Percentiles rank a stretch among this genome's conserved stretches.
phyloP scores from a whole-genome alignment of 2,329 filamentous ascomycete genomes.

The Penicillium sp. region DNA sequence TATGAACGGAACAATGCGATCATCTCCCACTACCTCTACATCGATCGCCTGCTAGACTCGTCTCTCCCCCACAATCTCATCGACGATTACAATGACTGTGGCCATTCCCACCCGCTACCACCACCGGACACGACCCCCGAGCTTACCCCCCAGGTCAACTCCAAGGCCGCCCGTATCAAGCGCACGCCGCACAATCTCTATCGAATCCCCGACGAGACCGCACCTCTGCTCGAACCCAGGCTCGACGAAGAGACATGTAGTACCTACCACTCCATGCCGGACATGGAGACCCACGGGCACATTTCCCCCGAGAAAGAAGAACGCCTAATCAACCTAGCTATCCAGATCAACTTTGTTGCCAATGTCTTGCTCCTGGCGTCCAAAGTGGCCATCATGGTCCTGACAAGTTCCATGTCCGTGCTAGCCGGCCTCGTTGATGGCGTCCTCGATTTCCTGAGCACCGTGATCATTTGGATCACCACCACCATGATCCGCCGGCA shows the following conservation, averaged over 20 bases:
- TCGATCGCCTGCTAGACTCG: slow-evolving; percentile 87
- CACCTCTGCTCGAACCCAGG: slow-evolving; percentile 36
- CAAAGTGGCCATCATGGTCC: slow-evolving; percentile 76
- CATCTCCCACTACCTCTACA: slow-evolving; percentile 90
- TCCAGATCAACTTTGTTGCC: slow-evolving; percentile 81
- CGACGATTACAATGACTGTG: slow-evolving; percentile 71
- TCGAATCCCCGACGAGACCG: slow-evolving; percentile 57
- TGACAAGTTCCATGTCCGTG: slow-evolving; percentile 70
- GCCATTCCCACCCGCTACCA: slow-evolving; percentile 51
- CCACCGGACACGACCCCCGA: slow-evolving; percentile 29
- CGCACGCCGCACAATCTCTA: slow-evolving; percentile 87
- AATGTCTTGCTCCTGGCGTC: slow-evolving; percentile 75
- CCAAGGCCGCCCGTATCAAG: slow-evolving; percentile 55
- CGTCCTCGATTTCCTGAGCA: slow-evolving; percentile 69
- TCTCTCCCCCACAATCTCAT: slow-evolving; percentile 90
- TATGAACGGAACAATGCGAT: slow-evolving; percentile 89
- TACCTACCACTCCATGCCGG: slow-evolving; percentile 42
- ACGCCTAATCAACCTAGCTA: slow-evolving; percentile 80
- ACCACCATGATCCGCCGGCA: slow-evolving; percentile 63
- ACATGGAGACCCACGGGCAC: slow-evolving; percentile 48
- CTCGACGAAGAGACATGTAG: slow-evolving; percentile 66
- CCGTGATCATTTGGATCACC: slow-evolving; percentile 65
- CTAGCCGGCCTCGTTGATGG: slow-evolving; percentile 70
- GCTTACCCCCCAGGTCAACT: slow-evolving; percentile 53
- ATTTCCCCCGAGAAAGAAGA: slow-evolving; percentile 69